Evolutionary conservation across 176 grass and related monocot genomes (phyloP).

Genomic region (Ananas comosus): DNA sequence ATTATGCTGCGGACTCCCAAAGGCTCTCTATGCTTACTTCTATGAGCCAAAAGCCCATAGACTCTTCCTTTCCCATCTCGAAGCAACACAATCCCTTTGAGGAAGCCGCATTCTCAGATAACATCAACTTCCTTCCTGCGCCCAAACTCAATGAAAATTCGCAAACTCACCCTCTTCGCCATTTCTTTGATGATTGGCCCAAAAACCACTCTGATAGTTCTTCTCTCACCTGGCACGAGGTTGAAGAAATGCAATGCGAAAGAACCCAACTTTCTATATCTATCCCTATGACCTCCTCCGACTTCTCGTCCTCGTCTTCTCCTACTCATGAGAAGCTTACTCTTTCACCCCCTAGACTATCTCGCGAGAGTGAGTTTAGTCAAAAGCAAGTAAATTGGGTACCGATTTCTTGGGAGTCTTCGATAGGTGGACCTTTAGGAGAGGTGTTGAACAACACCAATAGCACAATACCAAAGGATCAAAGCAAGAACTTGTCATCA

Average conservation of each 20-base stretch:
- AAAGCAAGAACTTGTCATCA: slow-evolving; percentile 5
- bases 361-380: slow-evolving; percentile 15
- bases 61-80: slow-evolving; percentile 39
- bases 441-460: slow-evolving; percentile 60
- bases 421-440: slow-evolving; percentile 64
- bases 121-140: slow-evolving; percentile 32
- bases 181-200: slow-evolving; percentile 62
- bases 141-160: slow-evolving; percentile 46
- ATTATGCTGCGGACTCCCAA: slow-evolving; percentile 33
- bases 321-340: slow-evolving; percentile 17
- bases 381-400: slow-evolving; percentile 7
- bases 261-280: slow-evolving; percentile 76
- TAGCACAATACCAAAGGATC: slow-evolving; percentile 17
- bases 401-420: slow-evolving; percentile 21
- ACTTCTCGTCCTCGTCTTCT: slow-evolving; percentile 17
- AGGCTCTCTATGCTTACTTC: slow-evolving; percentile 47
- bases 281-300: slow-evolving; percentile 35
- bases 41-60: slow-evolving; percentile 22
- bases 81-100: slow-evolving; percentile 72
- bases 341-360: slow-evolving; percentile 19
- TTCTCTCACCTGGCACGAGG: slow-evolving; percentile 50
- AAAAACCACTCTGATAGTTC: slow-evolving; percentile 32
- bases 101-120: slow-evolving; percentile 32
- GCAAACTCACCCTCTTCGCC: slow-evolving; percentile 48
- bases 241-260: slow-evolving; percentile 62